These are phyloP conservation scores for Gliomastix tumulicola DNA, from an alignment of 2,329 filamentous ascomycete genomes.

Conservation along the genomic window DNA sequence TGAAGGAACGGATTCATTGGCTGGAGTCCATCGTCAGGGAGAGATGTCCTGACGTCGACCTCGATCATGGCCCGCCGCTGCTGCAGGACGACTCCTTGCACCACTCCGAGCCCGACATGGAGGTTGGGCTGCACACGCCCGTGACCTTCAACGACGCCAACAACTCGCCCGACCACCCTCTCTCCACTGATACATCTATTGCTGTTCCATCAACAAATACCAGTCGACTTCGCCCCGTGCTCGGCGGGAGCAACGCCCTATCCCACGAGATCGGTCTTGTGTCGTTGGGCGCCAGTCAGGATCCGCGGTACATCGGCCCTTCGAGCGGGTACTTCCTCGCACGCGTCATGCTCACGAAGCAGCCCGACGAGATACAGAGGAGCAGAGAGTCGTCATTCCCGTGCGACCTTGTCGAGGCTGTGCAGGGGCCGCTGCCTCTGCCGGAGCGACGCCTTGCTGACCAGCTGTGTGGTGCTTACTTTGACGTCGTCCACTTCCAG, in stretches of 20 bases:
- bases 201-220: too few relatives aligned
- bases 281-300: slow-evolving; percentile 36
- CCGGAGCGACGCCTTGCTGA: slow-evolving; percentile 24
- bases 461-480: slow-evolving; percentile 37
- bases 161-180: too few relatives aligned
- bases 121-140: too few relatives aligned
- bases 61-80: too few relatives aligned
- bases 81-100: too few relatives aligned
- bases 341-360: slow-evolving; percentile 37
- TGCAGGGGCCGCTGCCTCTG: slow-evolving; percentile 20
- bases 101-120: too few relatives aligned
- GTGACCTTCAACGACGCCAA: neutral
- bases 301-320: slow-evolving; percentile 45
- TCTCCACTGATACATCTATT: too few relatives aligned
- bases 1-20: slow-evolving; percentile 35
- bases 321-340: slow-evolving; percentile 49
- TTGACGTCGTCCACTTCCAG: slow-evolving; percentile 36
- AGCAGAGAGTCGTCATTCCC: slow-evolving; percentile 1
- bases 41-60: slow-evolving; percentile 32
- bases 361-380: slow-evolving; percentile 5
- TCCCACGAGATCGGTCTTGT: slow-evolving; percentile 47
- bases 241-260: slow-evolving; percentile 11
- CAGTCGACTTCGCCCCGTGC: slow-evolving; percentile 5
- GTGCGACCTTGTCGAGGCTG: slow-evolving; percentile 22
- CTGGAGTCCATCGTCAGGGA: slow-evolving; percentile 34